Percentiles rank a stretch among this genome's conserved stretches.
Evolutionary conservation across 1,284 basidiomycete genomes (phyloP).

Genomic region (Ganoderma lingzhi): DNA sequence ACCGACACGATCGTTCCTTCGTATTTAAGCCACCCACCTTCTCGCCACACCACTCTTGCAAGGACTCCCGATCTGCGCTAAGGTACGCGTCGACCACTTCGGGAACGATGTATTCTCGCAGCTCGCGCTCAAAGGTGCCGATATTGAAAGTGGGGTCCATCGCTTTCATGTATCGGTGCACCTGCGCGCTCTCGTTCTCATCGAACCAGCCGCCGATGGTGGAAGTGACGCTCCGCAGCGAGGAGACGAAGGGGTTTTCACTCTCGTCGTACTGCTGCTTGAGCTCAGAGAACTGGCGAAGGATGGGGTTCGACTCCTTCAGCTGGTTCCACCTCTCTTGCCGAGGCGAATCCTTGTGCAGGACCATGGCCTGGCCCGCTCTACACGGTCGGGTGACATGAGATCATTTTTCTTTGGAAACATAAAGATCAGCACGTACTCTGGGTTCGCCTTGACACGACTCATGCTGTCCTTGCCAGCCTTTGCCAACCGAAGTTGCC

Average conservation of each 20-base stretch:
- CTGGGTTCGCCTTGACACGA: slow-evolving; percentile 74
- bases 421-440: slow-evolving; percentile 62
- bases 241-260: slow-evolving; percentile 89
- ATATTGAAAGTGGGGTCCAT: slow-evolving; percentile 90
- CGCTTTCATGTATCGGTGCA: slow-evolving; percentile 86
- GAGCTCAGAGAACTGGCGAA: slow-evolving; percentile 68
- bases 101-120: slow-evolving; percentile 97
- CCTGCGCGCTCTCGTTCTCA: slow-evolving; percentile 97
- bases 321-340: slow-evolving; percentile 81
- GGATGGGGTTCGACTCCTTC: slow-evolving; percentile 78
- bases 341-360: slow-evolving; percentile 82
- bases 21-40: slow-evolving; percentile 69
- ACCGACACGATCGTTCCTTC: background rate
- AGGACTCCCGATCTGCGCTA: slow-evolving; percentile 85
- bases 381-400: slow-evolving; percentile 48
- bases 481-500: slow-evolving; percentile 82
- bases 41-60: slow-evolving; percentile 95
- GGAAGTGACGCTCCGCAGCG: slow-evolving; percentile 84
- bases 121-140: slow-evolving; percentile 89
- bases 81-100: slow-evolving; percentile 98
- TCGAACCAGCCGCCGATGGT: slow-evolving; percentile 93
- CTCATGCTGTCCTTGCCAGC: slow-evolving; percentile 74
- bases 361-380: slow-evolving; percentile 84
- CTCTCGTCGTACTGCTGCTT: slow-evolving; percentile 90
- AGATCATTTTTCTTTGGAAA: slow-evolving; percentile 5